Evolutionary conservation across 192 early-diverging fungal genomes (phyloP).

Genomic region (Umbelopsis vinacea): DNA sequence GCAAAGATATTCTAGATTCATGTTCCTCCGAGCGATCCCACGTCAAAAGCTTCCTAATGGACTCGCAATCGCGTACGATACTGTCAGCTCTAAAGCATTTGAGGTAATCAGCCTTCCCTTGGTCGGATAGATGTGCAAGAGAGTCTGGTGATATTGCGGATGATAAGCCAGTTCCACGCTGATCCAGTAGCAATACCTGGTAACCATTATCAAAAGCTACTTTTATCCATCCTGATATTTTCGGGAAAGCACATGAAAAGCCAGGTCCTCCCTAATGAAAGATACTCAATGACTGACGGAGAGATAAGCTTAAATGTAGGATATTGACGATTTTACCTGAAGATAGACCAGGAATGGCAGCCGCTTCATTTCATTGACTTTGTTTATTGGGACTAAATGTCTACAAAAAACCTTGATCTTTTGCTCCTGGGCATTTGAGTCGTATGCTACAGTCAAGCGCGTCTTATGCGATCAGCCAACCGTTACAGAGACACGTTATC

Average conservation of each 20-base stretch:
- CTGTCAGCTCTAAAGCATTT: slow-evolving; percentile 70
- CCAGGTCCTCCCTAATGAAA: slow-evolving; percentile 60
- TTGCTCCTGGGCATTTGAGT: slow-evolving; percentile 21
- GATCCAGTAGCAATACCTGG: slow-evolving; percentile 70
- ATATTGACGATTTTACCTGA: slow-evolving; percentile 36
- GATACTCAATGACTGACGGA: neutral
- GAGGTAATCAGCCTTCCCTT: slow-evolving; percentile 63
- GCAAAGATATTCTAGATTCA: slow-evolving; percentile 52
- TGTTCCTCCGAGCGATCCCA: slow-evolving; percentile 33
- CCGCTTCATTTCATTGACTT: slow-evolving; percentile 48
- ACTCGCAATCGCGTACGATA: slow-evolving; percentile 70
- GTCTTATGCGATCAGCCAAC: too few relatives aligned
- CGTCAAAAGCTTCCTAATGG: slow-evolving; percentile 62
- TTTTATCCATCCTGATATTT: slow-evolving; percentile 53
- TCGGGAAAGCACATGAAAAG: slow-evolving; percentile 54
- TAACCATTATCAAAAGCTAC: slow-evolving; percentile 64
- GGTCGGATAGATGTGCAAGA: slow-evolving; percentile 46
- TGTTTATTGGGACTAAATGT: slow-evolving; percentile 59
- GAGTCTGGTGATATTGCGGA: slow-evolving; percentile 56
- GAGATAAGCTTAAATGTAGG: neutral
- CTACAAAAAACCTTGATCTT: slow-evolving; percentile 56
- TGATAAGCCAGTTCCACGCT: slow-evolving; percentile 72
- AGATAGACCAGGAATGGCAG: slow-evolving; percentile 62
- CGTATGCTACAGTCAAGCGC: neutral
- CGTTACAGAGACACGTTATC: neutral